Base-by-base conservation (phyloP, 805 yeast species). In the Sugiyamaella americana region DNA sequence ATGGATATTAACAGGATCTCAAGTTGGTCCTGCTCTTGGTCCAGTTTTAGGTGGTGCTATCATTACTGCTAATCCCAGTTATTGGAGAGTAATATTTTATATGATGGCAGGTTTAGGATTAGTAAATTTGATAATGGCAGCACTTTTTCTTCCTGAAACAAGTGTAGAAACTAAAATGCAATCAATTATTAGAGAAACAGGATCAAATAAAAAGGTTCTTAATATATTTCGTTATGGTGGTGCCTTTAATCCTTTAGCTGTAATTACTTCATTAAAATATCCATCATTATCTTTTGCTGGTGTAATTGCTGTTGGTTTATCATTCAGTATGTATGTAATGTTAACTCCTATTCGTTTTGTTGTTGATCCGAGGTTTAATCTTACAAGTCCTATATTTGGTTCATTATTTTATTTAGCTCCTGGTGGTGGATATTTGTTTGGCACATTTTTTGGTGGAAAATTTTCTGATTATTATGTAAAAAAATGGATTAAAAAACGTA, bases 381-480 rank as follows among this genome's bases (percentile, higher is more conserved):
- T 78, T 24, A 65, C 64, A 0, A 55, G 68, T 17, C 82, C 83
- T 0, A 56, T 78, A 1, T 68, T 67, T 48, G 75, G 79, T 36
- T 72, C 79, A 0, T 58, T 78, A 18, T 77, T 78, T 54, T 78
- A 78, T 52, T 57, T 78, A 3, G 73, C 82, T 2, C 81, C 82
- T 0, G 82, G 82, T 1, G 11, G 60, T n/a, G 84, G 84, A 0
- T 76, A 74, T 51, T 39, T 76, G 1, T 30, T 57, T 0, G 82
- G 82, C 0, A 70, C 79, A 4, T 64, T 72, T 19, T 46, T 73
- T 49, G 82, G 82, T 3, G 83, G 82, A 0, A 57, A 60, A 43
- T 73, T 68, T 65, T 76, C 82, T 0, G 82, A 78, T 57, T 57
- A 60, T 42, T 63, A 65, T 32, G 80, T 76, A 3, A 66, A 64